phyloP scores from a whole-genome alignment of 768 basidiomycete species.

The Asterophora lycoperdoides region DNA sequence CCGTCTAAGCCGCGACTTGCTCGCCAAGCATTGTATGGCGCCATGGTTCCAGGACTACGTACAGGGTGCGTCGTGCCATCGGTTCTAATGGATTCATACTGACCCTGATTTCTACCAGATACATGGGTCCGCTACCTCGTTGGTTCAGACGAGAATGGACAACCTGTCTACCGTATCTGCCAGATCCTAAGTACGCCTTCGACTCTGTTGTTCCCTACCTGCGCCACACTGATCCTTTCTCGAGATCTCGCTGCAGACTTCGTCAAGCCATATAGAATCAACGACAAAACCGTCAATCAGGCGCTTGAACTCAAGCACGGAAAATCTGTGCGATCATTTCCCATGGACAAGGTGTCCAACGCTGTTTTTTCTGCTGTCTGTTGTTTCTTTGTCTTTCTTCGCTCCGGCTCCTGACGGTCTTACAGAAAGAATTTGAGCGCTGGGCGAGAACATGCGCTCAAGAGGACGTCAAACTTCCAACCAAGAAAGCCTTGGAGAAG shows the following conservation, averaged over 20 bases:
- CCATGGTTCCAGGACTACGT: slow-evolving; percentile 88
- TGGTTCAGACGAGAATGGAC: slow-evolving; percentile 49
- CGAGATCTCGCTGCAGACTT: slow-evolving; percentile 47
- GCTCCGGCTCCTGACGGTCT: background rate
- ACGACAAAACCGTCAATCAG: slow-evolving; percentile 61
- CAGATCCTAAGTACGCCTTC: slow-evolving; percentile 63
- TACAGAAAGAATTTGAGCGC: slow-evolving; percentile 72
- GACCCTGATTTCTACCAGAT: slow-evolving; percentile 37
- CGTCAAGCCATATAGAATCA: slow-evolving; percentile 67
- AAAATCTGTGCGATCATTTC: slow-evolving; percentile 51
- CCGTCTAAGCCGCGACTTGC: slow-evolving; percentile 60
- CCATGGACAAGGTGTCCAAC: slow-evolving; percentile 89
- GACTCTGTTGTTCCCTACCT: background rate
- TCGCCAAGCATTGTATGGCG: slow-evolving; percentile 67
- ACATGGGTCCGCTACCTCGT: slow-evolving; percentile 85
- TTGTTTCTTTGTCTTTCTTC: slow-evolving; percentile 24
- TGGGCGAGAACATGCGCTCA: slow-evolving; percentile 37
- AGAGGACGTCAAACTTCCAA: slow-evolving; percentile 64
- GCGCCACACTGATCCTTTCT: background rate
- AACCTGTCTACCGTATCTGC: slow-evolving; percentile 77
- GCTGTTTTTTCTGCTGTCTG: slow-evolving; percentile 57
- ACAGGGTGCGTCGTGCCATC: slow-evolving; percentile 45
- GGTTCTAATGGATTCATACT: slow-evolving; percentile 3
- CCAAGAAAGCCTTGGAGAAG: slow-evolving; percentile 58
- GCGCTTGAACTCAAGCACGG: slow-evolving; percentile 77